Percentiles rank a stretch among this genome's conserved stretches.
These are phyloP conservation scores for Leptographium radiaticola DNA, from an alignment of 2,329 filamentous ascomycete species.

Conservation along the genomic window DNA sequence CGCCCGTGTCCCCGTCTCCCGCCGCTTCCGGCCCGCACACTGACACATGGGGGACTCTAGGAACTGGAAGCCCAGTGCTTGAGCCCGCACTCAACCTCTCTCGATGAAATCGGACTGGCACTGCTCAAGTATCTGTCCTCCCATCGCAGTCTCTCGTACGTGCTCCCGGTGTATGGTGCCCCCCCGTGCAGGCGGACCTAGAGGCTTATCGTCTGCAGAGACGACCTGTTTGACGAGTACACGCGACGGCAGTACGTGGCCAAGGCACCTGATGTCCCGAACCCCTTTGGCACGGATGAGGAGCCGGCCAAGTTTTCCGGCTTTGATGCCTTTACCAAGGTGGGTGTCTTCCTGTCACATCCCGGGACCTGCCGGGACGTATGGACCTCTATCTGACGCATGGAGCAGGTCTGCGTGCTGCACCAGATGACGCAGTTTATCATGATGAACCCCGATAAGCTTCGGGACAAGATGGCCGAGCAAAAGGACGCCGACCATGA, in stretches of 20 bases:
- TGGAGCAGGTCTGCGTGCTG: conserved; percentile 51
- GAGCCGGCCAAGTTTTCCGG: conserved; percentile 60
- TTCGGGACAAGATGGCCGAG: conserved; percentile 77
- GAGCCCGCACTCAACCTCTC: conserved; percentile 59
- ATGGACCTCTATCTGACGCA: not conserved
- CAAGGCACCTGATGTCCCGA: conserved; percentile 58
- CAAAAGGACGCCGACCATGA: conserved; percentile 74
- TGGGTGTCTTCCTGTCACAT: conserved; percentile 18
- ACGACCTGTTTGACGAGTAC: conserved; percentile 86
- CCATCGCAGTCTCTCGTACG: conserved; percentile 82
- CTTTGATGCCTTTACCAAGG: conserved; percentile 72
- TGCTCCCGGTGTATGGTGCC: not conserved
- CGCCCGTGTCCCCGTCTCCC: not conserved
- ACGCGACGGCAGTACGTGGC: conserved; percentile 74
- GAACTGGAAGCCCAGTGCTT: conserved; percentile 82
- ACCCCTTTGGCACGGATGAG: conserved; percentile 76
- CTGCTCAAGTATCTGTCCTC: conserved; percentile 90
- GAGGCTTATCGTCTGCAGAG: conserved; percentile 31
- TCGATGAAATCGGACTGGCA: conserved; percentile 72
- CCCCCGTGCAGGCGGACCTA: not conserved
- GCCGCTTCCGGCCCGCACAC: not conserved
- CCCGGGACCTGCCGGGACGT: too few relatives aligned
- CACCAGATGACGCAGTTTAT: conserved; percentile 86
- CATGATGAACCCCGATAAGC: conserved; percentile 72
- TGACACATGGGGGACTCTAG: conserved; percentile 34